Percentiles rank a stretch among this genome's conserved stretches.
Conservation (phyloP, 179 eudicot genomes). For the Actinidia arguta region DNA sequence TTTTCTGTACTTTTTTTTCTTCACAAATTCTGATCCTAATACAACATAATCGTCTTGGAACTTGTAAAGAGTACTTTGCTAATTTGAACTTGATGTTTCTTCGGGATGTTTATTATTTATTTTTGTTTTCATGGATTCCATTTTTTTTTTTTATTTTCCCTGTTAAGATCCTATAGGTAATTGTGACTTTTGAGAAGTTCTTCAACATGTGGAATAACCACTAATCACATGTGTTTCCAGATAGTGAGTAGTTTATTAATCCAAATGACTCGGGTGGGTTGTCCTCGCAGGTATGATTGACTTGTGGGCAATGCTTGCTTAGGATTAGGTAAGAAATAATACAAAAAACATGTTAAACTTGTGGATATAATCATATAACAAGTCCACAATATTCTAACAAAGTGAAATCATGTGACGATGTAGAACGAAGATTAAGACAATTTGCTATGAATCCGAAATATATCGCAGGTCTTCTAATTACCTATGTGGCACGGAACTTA, state of each 20-base stretch:
- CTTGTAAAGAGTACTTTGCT: too few relatives aligned
- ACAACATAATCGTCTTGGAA: too few relatives aligned
- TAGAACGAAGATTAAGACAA: not conserved
- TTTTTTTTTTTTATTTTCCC: not conserved
- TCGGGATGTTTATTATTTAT: not conserved
- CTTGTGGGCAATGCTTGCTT: slow-evolving; percentile 86
- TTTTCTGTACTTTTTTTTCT: too few relatives aligned
- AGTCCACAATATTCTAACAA: not conserved
- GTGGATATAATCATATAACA: not conserved
- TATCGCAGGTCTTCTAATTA: slow-evolving; percentile 76
- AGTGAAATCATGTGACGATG: not conserved
- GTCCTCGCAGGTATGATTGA: slow-evolving; percentile 76
- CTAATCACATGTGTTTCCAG: not conserved
- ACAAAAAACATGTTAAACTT: not conserved
- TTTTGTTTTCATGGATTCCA: not conserved
- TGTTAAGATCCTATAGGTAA: not conserved
- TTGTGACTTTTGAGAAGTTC: not conserved
- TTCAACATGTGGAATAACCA: not conserved
- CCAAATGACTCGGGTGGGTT: not conserved
- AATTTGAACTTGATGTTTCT: not conserved
- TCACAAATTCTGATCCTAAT: too few relatives aligned
- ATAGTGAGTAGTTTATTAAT: not conserved
- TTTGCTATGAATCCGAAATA: not conserved
- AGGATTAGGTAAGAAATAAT: slow-evolving; percentile 64
- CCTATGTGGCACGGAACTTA: slow-evolving; percentile 84